Conservation (phyloP, 2,329 filamentous ascomycete species). For the Fusarium praegraminearum region DNA sequence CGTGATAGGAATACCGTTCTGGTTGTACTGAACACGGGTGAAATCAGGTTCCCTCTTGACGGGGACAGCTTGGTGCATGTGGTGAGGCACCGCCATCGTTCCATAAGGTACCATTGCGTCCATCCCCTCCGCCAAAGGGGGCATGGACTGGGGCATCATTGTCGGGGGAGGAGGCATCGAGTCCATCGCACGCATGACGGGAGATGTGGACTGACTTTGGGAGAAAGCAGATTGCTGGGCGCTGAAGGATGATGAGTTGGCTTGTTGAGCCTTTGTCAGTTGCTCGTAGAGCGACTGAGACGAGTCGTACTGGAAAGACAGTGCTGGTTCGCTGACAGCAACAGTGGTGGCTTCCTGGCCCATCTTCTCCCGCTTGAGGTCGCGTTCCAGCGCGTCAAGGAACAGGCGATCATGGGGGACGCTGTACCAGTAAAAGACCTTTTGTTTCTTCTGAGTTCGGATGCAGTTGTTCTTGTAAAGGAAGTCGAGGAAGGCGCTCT, state of each 20-base stretch:
- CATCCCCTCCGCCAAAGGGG: slow-evolving; percentile 71
- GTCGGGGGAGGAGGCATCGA: slow-evolving; percentile 92
- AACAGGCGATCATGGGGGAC: slow-evolving; percentile 98
- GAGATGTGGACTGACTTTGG: slow-evolving; percentile 86
- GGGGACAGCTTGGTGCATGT: slow-evolving; percentile 73
- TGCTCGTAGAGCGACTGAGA: slow-evolving; percentile 99
- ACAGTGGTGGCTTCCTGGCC: slow-evolving; percentile 97
- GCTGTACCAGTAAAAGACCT: slow-evolving; percentile 99
- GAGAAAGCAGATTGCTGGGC: slow-evolving; percentile 78
- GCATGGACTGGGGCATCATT: slow-evolving; percentile 75
- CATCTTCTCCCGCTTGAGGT: slow-evolving; percentile 99
- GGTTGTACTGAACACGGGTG: slow-evolving; percentile 86
- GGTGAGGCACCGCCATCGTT: slow-evolving; percentile 76
- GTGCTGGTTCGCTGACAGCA: slow-evolving; percentile 94
- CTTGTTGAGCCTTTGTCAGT: slow-evolving; percentile 98
- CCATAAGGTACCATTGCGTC: slow-evolving; percentile 80
- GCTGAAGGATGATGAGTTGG: slow-evolving; percentile 96
- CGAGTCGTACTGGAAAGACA: slow-evolving; percentile 99
- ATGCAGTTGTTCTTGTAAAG: slow-evolving; percentile 99
- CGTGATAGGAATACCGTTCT: slow-evolving; percentile 86
- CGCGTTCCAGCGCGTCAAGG: slow-evolving; percentile 95
- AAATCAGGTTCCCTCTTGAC: slow-evolving; percentile 93
- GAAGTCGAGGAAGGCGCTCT: slow-evolving; percentile 98
- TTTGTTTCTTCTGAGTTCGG: slow-evolving; percentile 99
- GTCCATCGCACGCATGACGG: slow-evolving; percentile 90